Evolutionary conservation across 805 yeast species (phyloP), one percentile per base, ranked within the genome.

Genomic region (Candida patagonica): DNA sequence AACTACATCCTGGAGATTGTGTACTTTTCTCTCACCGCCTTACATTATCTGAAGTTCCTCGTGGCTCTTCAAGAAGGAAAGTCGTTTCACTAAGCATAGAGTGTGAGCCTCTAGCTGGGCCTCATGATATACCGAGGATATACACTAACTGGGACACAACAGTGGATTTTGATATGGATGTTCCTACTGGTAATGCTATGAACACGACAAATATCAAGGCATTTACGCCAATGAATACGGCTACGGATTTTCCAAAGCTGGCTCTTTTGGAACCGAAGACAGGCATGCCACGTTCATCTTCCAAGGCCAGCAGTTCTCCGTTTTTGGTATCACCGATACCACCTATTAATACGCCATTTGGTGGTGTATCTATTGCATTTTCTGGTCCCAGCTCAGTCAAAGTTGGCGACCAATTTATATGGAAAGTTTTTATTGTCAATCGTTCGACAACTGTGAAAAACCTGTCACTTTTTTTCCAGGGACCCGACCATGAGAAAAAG

Each of bases 361-460:
- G 31, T 20, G 68, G 71, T 0, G 52, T 75, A 12, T 63, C 65
- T 12, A 62, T 81, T 10, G 71, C 80, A 2, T 74, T 82, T 42
- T 63, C 70, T 4, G 92, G 94, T 0, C 72, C 74, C 8, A 71
- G 80, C 5, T 65, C 68, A 30, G 76, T 80, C 4, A 63, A 66
- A 47, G 57, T 79, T 7, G 89, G 92, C 2, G 70, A 73, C 30
- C 63, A 67, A 2, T 74, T 73, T 53, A 69, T 65, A 40, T 78
- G 88, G 82, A 68, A 68, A 35, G 65, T 83, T 10, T 81, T 76
- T 49, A 76, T 80, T 1, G 69, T 80, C 38, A 83, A 83, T 61
- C 68, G 68, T 44, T 70, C 82, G 1, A 48, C 59, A n/a, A 66
- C 66, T 19, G 53, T 66, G 13, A 59, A 80, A 44, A 71, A 73